Evolutionary conservation across 306 rosid genomes (phyloP).

Genomic region (Fagus sylvatica): DNA sequence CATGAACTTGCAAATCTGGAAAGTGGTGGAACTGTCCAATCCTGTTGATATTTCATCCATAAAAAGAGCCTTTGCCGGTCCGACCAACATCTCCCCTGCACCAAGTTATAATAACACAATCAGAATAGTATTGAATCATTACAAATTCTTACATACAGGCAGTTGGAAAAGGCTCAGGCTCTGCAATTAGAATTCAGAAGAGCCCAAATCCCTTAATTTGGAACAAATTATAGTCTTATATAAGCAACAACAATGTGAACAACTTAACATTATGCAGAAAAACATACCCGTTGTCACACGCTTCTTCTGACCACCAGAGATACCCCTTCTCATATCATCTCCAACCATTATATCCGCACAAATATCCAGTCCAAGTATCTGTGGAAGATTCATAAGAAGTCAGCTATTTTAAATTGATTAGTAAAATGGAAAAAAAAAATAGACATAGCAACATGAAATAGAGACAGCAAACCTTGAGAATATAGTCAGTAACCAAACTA

Average conservation of each 20-base stretch:
- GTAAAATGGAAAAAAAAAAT: neutral
- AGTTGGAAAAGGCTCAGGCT: neutral
- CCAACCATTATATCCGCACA: constrained; percentile 61
- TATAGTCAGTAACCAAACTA: constrained; percentile 64
- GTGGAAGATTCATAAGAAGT: neutral
- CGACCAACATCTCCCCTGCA: constrained; percentile 89
- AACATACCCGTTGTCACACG: constrained; percentile 55
- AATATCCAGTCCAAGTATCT: constrained; percentile 62
- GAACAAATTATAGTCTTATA: neutral
- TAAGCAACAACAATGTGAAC: neutral
- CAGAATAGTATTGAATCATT: neutral
- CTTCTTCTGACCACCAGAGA: constrained; percentile 68
- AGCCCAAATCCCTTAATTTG: neutral
- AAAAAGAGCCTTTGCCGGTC: constrained; percentile 77
- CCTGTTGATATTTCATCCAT: constrained; percentile 97
- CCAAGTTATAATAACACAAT: constrained; percentile 10
- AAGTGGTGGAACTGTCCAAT: constrained; percentile 87
- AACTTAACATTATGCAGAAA: neutral
- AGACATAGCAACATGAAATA: neutral
- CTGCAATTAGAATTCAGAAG: neutral
- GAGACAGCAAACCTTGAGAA: constrained; percentile 38
- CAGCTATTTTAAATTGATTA: neutral
- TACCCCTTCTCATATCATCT: constrained; percentile 56
- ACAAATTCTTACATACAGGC: constrained; percentile 1
- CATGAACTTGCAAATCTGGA: constrained; percentile 79